phyloP scores from a whole-genome alignment of 1,139 yeast species.

The Geotrichum phurueaensis region DNA sequence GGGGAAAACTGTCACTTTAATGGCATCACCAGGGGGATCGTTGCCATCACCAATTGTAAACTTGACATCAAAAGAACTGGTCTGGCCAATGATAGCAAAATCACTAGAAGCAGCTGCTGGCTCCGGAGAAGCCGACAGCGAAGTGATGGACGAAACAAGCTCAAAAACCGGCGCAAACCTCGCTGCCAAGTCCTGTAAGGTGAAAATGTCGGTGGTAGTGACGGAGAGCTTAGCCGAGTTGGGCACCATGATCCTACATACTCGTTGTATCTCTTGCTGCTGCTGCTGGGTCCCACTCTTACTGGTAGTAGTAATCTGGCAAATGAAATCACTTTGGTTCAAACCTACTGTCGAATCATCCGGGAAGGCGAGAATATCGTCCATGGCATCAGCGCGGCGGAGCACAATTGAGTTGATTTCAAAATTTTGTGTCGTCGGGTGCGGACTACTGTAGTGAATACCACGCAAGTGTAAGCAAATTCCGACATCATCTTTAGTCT shows the following conservation, averaged over 20 bases:
- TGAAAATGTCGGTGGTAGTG: constrained; percentile 17
- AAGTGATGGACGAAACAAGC: neutral
- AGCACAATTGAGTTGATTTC: constrained; percentile 1
- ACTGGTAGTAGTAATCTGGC: neutral
- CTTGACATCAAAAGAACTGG: constrained; percentile 21
- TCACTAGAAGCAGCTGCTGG: neutral
- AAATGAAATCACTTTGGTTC: constrained; percentile 8
- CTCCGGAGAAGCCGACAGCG: neutral
- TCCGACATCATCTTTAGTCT: neutral
- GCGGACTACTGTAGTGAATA: constrained; percentile 2
- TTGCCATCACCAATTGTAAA: constrained; percentile 7
- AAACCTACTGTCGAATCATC: neutral
- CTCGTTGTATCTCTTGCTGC: neutral
- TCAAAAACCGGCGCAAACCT: constrained; percentile 7
- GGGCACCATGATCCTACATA: constrained; percentile 22
- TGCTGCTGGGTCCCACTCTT: neutral
- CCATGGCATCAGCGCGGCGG: neutral
- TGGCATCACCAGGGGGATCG: constrained; percentile 10
- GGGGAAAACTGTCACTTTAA: constrained; percentile 23
- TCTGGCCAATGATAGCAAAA: constrained; percentile 16
- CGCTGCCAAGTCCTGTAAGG: constrained; percentile 12
- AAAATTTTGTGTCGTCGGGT: neutral
- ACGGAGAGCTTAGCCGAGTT: constrained; percentile 19
- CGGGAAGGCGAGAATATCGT: neutral
- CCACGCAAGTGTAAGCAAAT: constrained; percentile 12